Evolutionary conservation across 805 yeast genomes (phyloP), one percentile per base, ranked within the genome.

Genomic region (Yarrowia yakushimensis): DNA sequence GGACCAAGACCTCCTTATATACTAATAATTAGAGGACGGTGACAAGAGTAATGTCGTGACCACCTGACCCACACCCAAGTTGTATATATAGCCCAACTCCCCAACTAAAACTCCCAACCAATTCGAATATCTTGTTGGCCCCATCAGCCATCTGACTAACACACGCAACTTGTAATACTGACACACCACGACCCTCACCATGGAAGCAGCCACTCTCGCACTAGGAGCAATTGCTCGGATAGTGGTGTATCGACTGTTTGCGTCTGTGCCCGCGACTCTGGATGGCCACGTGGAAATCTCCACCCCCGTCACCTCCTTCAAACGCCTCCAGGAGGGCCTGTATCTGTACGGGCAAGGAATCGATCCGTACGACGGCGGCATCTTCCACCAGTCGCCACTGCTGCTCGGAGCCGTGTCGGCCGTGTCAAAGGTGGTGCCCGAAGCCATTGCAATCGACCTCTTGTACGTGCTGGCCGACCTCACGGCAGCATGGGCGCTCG

Each of bases 371-470:
- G 83, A 83, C 65, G 97, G 97, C 10, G 96, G 96, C 23, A 84
- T 91, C 17, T 86, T 87, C 34, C 93, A 90, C 73, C 96, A 90
- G 68, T 85, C 96, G 3, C 97, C 97, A 3, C 70, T 91, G 18
- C 69, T 93, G 22, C 79, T 90, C 34, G 74, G 78, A 2, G 64
- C 83, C 1, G 78, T 86, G 70, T 76, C 79, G 11, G 52, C 75
- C 7, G 46, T 83, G 8, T 67, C 71, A n/a, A 34, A 37, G 15
- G 20, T 42, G 10, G 28, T 42, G 37, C 55, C 50, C 69, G 72
- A 42, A 23, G 34, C 48, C 13, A 2, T 60, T 20, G 63, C 65
- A 9, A 46, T 69, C 54, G 75, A 78, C 61, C 64, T 82, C 11
- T 33, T 88, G 2, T 92, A 79, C 72, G 81, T 92, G 0, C 50